Conservation (phyloP, 805 yeast species). For the Metschnikowia santaceciliae region DNA sequence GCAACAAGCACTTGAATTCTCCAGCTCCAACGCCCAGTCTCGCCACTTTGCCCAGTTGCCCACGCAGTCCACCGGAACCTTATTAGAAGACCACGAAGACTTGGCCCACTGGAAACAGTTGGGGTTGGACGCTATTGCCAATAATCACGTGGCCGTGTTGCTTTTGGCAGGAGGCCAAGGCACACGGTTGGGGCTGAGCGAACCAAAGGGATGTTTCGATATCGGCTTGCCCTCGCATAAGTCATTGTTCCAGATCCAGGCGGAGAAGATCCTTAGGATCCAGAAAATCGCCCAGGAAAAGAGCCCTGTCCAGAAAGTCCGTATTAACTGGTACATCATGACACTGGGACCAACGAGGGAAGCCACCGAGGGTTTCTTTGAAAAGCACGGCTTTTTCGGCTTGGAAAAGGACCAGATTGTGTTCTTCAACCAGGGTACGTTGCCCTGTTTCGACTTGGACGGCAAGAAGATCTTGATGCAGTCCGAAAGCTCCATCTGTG, state of each 20-base stretch:
- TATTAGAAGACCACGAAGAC: slow-evolving; percentile 37
- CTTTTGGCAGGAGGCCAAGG: slow-evolving; percentile 99
- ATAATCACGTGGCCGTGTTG: slow-evolving; percentile 79
- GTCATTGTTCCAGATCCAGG: slow-evolving; percentile 87
- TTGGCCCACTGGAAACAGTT: slow-evolving; percentile 37
- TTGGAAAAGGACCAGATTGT: slow-evolving; percentile 53
- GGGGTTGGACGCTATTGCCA: slow-evolving; percentile 68
- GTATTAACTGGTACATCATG: slow-evolving; percentile 87
- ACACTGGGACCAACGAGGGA: slow-evolving; percentile 83
- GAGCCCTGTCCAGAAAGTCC: slow-evolving; percentile 15
- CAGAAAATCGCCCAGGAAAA: slow-evolving; percentile 46
- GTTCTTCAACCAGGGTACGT: slow-evolving; percentile 91
- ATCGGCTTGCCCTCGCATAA: slow-evolving; percentile 81
- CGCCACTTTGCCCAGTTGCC: slow-evolving; percentile 50
- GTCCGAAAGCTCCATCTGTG: slow-evolving; percentile 52
- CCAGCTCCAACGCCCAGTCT: slow-evolving; percentile 17
- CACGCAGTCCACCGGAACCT: slow-evolving; percentile 39
- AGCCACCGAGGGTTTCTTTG: slow-evolving; percentile 71
- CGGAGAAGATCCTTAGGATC: slow-evolving; percentile 70
- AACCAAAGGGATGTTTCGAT: slow-evolving; percentile 93
- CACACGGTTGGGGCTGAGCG: slow-evolving; percentile 82
- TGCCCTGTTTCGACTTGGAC: slow-evolving; percentile 76
- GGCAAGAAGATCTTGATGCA: slow-evolving; percentile 71
- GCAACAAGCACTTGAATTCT: slow-evolving; percentile 42
- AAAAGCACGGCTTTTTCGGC: slow-evolving; percentile 65